These are phyloP conservation scores for Adenanthera pavonina DNA, from an alignment of 306 rosid genomes.

Conservation along the genomic window DNA sequence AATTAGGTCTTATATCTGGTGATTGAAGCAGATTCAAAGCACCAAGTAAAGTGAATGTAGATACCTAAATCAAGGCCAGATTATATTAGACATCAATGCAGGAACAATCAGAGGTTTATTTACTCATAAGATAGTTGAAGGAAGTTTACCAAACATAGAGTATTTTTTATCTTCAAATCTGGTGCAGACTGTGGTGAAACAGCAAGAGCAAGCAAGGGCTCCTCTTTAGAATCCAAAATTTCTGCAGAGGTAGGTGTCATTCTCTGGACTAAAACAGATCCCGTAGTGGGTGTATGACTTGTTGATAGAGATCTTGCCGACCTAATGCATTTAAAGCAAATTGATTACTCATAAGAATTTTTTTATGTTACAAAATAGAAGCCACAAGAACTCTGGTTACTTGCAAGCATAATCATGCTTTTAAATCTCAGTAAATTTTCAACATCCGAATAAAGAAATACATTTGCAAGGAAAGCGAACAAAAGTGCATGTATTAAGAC, in stretches of 20 bases:
- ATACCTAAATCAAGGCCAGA: conserved; percentile 55
- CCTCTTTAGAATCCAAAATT: conserved; percentile 47
- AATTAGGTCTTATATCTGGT: conserved; percentile 41
- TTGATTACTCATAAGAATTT: conserved; percentile 28
- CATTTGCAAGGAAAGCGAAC: conserved; percentile 17
- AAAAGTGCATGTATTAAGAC: neutral
- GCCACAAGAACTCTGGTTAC: neutral
- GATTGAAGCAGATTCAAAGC: conserved; percentile 53
- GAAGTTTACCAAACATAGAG: conserved; percentile 69
- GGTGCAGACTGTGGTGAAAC: conserved; percentile 54
- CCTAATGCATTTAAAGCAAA: conserved; percentile 51
- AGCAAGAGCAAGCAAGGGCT: conserved; percentile 64
- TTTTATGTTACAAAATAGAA: conserved; percentile 6
- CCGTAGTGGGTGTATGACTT: conserved; percentile 72
- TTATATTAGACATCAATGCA: conserved; percentile 16
- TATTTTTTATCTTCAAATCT: conserved; percentile 53
- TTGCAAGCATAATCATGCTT: conserved; percentile 18
- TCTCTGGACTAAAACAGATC: conserved; percentile 64
- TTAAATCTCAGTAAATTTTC: conserved; percentile 25
- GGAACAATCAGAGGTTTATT: conserved; percentile 17
- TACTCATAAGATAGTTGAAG: conserved; percentile 8
- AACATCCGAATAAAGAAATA: neutral
- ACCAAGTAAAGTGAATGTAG: conserved; percentile 63
- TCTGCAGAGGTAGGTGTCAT: conserved; percentile 40
- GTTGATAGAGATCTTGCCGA: conserved; percentile 83